Percentiles rank a stretch among this genome's conserved stretches.
Conservation (phyloP, 371 early-diverging fungal genomes). For the Blakeslea trispora region DNA sequence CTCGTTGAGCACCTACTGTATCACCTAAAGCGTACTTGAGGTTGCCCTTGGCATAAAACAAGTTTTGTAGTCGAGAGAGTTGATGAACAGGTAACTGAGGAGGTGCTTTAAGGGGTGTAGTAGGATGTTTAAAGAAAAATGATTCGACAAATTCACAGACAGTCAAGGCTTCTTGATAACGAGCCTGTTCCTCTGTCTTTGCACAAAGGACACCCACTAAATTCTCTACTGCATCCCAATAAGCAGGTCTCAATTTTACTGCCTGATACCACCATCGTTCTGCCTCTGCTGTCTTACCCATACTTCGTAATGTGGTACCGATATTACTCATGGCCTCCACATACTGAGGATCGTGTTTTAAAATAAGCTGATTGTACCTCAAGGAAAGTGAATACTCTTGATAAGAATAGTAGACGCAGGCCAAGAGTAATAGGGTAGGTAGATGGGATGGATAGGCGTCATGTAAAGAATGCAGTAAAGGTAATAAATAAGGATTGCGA, state of each 20-base stretch:
- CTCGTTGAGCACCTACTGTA: conserved; percentile 68
- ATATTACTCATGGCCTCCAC: conserved; percentile 94
- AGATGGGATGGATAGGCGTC: conserved; percentile 69
- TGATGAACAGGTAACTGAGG: conserved; percentile 58
- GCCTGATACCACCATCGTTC: conserved; percentile 89
- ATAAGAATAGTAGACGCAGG: conserved; percentile 86
- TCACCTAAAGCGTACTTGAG: conserved; percentile 78
- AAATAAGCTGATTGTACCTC: conserved; percentile 78
- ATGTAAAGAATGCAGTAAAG: conserved; percentile 67
- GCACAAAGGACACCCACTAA: conserved; percentile 81
- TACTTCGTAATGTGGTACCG: conserved; percentile 83
- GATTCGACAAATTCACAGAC: conserved; percentile 82
- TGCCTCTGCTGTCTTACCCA: conserved; percentile 74
- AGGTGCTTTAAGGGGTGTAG: conserved; percentile 28
- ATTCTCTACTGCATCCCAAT: conserved; percentile 93
- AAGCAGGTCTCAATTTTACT: conserved; percentile 81
- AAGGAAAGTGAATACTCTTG: conserved; percentile 72
- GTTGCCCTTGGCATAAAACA: conserved; percentile 87
- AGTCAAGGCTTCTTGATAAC: conserved; percentile 76
- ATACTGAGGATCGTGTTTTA: conserved; percentile 79
- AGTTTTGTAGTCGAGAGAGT: conserved; percentile 68
- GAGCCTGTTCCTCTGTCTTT: conserved; percentile 43
- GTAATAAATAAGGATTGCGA: conserved; percentile 51
- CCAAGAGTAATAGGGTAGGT: conserved; percentile 81
- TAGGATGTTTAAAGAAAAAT: conserved; percentile 44